Evolutionary conservation across 23 red algal genomes (phyloP).

Genomic region (Gracilaria caudata): DNA sequence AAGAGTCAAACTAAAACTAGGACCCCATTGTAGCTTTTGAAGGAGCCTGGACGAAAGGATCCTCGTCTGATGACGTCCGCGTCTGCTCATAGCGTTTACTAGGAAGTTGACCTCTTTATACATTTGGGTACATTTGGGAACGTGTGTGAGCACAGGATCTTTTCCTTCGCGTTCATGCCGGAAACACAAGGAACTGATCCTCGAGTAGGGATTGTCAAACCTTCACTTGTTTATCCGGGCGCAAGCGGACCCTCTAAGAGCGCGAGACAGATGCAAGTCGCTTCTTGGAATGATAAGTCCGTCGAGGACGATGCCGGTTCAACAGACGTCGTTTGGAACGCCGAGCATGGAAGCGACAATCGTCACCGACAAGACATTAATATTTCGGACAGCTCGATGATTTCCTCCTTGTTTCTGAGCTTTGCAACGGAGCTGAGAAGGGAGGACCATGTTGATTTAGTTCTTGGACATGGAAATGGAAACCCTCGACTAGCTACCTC

Average conservation of each 20-base stretch:
- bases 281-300: not conserved
- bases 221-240: not conserved
- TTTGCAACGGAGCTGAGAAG: not conserved
- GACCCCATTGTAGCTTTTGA: not conserved
- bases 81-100: not conserved
- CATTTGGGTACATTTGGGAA: not conserved
- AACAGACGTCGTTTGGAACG: not conserved
- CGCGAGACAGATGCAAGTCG: slow-evolving; percentile 1
- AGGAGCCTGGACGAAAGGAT: not conserved
- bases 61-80: not conserved
- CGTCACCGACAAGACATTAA: not conserved
- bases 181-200: not conserved
- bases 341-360: not conserved
- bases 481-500: not conserved
- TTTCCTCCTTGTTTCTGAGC: not conserved
- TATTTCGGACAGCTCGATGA: not conserved
- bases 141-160: not conserved
- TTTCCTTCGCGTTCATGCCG: not conserved
- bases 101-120: not conserved
- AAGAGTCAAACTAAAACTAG: not conserved
- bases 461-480: not conserved
- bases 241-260: not conserved
- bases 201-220: not conserved
- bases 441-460: not conserved
- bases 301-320: not conserved